Evolutionary conservation across 768 basidiomycete genomes (phyloP).

Genomic region (Gymnopilus junonius): DNA sequence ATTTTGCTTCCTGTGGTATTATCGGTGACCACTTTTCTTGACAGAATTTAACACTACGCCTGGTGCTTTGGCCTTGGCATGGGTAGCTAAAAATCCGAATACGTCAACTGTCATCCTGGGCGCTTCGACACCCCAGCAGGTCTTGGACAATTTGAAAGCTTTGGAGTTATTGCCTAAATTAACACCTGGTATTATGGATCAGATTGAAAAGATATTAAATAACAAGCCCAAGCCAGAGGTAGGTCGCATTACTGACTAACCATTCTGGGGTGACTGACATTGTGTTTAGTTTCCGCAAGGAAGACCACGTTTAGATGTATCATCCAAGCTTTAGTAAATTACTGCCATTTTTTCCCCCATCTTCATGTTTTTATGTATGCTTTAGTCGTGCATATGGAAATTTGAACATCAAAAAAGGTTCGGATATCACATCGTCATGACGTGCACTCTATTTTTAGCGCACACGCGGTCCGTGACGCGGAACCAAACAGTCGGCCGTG

Average conservation of each 20-base stretch:
- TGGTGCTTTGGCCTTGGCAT: constrained; percentile 76
- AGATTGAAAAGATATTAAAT: constrained; percentile 70
- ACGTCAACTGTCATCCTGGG: constrained; percentile 72
- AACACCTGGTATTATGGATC: constrained; percentile 63
- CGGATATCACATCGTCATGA: too few relatives aligned
- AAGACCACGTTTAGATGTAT: constrained; percentile 23
- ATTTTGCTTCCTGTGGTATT: too few relatives aligned
- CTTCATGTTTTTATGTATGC: too few relatives aligned
- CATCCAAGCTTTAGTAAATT: constrained; percentile 12
- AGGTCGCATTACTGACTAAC: constrained; percentile 50
- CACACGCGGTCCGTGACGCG: background rate
- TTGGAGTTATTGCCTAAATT: constrained; percentile 75
- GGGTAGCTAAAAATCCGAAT: constrained; percentile 70
- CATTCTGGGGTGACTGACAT: background rate
- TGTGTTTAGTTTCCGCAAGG: constrained; percentile 27
- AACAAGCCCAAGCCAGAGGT: constrained; percentile 51
- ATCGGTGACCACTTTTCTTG: background rate
- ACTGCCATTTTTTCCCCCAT: too few relatives aligned
- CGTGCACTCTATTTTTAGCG: background rate
- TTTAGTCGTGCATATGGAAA: too few relatives aligned
- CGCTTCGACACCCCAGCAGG: constrained; percentile 63
- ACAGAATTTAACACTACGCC: constrained; percentile 61
- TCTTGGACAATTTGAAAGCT: constrained; percentile 71
- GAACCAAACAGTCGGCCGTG: background rate
- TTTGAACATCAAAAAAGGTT: too few relatives aligned